Conservation (phyloP, 129 eudicot genomes). For the Flaveria trinervia region DNA sequence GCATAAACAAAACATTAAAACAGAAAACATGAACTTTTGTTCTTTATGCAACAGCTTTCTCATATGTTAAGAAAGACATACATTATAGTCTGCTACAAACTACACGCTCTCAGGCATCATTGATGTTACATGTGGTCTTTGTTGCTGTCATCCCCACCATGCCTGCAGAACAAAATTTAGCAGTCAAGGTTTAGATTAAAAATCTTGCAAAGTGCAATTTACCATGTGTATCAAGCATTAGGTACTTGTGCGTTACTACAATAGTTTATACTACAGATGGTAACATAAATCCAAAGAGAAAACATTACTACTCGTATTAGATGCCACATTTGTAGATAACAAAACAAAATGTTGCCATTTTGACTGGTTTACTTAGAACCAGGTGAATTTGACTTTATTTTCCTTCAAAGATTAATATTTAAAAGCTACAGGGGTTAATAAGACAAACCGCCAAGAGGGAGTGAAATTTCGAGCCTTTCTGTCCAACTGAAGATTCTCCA, state of each 20-base stretch:
- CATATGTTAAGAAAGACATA: slow-evolving; percentile 24
- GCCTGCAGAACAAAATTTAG: slow-evolving; percentile 24
- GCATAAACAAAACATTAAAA: slow-evolving; percentile 6
- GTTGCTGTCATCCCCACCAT: slow-evolving; percentile 34
- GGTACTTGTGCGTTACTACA: not conserved
- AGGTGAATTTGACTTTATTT: not conserved
- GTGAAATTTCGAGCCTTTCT: slow-evolving; percentile 83
- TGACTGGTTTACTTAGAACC: not conserved
- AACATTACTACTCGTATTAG: not conserved
- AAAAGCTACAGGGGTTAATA: slow-evolving; percentile 9
- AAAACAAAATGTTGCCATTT: not conserved
- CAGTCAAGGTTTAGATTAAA: not conserved
- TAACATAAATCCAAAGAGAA: not conserved
- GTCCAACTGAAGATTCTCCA: slow-evolving; percentile 92
- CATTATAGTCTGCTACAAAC: slow-evolving; percentile 28
- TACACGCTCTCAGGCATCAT: slow-evolving; percentile 16
- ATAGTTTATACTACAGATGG: not conserved
- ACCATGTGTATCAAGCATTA: not conserved
- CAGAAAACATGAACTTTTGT: slow-evolving; percentile 11
- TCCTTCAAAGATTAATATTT: not conserved
- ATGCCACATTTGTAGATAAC: not conserved
- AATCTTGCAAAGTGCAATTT: not conserved
- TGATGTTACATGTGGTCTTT: slow-evolving; percentile 33
- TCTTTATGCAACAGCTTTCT: slow-evolving; percentile 38
- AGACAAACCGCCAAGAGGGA: slow-evolving; percentile 81